A percentile compares a stretch with the other conserved stretches of the same genome.
phyloP scores from a whole-genome alignment of 768 basidiomycete genomes.

The Lactifluus pinguis region DNA sequence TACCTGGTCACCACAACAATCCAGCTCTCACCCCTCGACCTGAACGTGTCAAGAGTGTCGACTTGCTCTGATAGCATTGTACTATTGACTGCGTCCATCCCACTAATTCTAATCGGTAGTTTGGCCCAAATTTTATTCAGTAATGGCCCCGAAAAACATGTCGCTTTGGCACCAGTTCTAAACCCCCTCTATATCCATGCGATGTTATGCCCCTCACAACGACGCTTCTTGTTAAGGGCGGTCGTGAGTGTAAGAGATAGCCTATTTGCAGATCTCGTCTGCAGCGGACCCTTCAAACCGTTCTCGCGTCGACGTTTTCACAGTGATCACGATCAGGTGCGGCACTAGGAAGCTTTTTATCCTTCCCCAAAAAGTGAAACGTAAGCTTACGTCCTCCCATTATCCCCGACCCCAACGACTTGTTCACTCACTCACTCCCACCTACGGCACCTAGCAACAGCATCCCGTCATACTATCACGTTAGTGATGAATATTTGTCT shows the following conservation, averaged over 20 bases:
- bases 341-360: not conserved
- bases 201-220: slow-evolving; percentile 3
- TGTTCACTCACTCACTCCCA: not conserved
- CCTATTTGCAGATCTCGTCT: not conserved
- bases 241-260: not conserved
- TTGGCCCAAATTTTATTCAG: not conserved
- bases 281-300: not conserved
- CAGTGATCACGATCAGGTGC: not conserved
- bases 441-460: not conserved
- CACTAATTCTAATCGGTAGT: not conserved
- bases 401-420: not conserved
- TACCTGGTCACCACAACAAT: too few relatives aligned
- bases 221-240: not conserved
- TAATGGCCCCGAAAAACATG: not conserved
- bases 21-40: not conserved
- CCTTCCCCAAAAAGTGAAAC: too few relatives aligned
- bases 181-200: not conserved
- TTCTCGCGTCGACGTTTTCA: not conserved
- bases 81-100: not conserved
- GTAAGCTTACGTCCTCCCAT: too few relatives aligned
- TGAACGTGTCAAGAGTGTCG: not conserved
- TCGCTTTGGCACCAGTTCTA: not conserved
- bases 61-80: not conserved
- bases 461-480: not conserved
- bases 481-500: not conserved